These are phyloP conservation scores for Hypoxylon fragiforme DNA, from an alignment of 495 filamentous ascomycete species.

Conservation along the genomic window DNA sequence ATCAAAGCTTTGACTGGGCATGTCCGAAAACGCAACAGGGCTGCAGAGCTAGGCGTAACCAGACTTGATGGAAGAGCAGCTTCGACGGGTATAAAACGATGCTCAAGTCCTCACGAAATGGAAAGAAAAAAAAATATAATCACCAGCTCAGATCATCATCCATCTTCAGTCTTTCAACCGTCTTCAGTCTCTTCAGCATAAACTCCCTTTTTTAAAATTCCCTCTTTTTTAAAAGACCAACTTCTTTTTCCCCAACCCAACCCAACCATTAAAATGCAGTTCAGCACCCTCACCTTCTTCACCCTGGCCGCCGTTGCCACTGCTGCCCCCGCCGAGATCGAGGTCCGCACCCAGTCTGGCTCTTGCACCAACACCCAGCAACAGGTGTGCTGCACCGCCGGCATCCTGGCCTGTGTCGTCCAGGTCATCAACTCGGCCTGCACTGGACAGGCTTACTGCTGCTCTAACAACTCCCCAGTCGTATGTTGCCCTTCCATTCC, in stretches of 20 bases:
- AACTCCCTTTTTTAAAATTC: too few relatives aligned
- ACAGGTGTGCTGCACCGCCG: constrained; percentile 22
- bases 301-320: constrained; percentile 30
- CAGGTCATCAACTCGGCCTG: constrained; percentile 7
- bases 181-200: too few relatives aligned
- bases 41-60: background rate
- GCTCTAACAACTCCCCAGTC: background rate
- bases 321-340: constrained; percentile 22
- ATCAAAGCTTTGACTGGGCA: background rate
- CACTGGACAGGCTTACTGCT: constrained; percentile 26
- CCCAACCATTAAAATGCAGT: constrained; percentile 32
- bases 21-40: constrained; percentile 8
- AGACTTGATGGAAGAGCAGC: background rate
- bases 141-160: constrained; percentile 18
- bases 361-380: constrained; percentile 25
- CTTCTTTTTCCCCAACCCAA: constrained; percentile 3
- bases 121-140: constrained; percentile 1
- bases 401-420: constrained; percentile 16
- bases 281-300: constrained; percentile 23
- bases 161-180: constrained; percentile 9
- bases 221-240: constrained; percentile 11
- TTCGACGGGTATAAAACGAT: constrained; percentile 15
- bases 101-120: constrained; percentile 3
- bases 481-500: constrained; percentile 10
- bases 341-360: constrained; percentile 11